These are phyloP conservation scores for Dactylis glomerata DNA, from an alignment of 176 grass and related monocot genomes.

Conservation along the genomic window DNA sequence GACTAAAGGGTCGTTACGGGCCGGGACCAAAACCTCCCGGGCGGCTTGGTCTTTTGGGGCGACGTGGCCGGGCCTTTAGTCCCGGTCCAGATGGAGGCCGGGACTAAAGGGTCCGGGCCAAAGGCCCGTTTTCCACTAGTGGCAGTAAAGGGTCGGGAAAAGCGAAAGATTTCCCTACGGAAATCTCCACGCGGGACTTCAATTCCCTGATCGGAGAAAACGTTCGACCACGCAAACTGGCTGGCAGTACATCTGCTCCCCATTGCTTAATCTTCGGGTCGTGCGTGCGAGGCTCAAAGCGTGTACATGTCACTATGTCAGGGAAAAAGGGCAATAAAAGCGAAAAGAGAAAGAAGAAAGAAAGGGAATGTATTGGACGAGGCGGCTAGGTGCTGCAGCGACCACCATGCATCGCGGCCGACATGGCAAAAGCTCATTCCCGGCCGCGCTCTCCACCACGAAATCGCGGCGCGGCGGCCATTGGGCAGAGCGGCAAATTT, in stretches of 20 bases:
- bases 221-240: not conserved
- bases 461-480: not conserved
- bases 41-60: too few relatives aligned
- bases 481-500: not conserved
- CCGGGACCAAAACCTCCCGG: too few relatives aligned
- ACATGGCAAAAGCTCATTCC: not conserved
- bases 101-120: too few relatives aligned
- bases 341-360: not conserved
- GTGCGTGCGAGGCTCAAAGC: not conserved
- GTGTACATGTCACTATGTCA: not conserved
- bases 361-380: not conserved
- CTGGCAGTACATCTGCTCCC: not conserved
- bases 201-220: not conserved
- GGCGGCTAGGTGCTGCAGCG: not conserved
- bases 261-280: not conserved
- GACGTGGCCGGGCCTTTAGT: too few relatives aligned
- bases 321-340: not conserved
- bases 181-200: not conserved
- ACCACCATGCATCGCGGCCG: not conserved
- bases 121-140: too few relatives aligned
- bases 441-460: not conserved
- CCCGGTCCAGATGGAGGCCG: too few relatives aligned
- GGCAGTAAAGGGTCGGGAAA: not conserved
- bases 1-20: too few relatives aligned
- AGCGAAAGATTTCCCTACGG: not conserved